Evolutionary conservation across 2,329 filamentous ascomycete species (phyloP).

Genomic region (Nakataea oryzae): DNA sequence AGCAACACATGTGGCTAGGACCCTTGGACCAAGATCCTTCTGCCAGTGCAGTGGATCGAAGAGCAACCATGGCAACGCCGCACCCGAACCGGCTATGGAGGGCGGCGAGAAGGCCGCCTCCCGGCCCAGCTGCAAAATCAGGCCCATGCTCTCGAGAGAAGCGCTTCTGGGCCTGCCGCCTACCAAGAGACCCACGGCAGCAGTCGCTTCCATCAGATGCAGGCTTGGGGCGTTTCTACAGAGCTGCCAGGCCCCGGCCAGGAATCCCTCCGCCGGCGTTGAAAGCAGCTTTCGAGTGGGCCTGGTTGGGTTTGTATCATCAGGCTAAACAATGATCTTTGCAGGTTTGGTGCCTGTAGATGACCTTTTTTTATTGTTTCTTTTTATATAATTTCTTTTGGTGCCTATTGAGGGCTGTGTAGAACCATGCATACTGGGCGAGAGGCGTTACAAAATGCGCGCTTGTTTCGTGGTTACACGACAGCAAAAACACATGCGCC

Average conservation of each 20-base stretch:
- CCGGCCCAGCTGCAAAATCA: constrained; percentile 15
- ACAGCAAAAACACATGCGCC: not conserved
- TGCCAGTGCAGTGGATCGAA: constrained; percentile 24
- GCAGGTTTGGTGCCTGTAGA: no score
- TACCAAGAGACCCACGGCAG: no score
- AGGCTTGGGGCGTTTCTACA: not conserved
- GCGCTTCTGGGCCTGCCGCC: not conserved
- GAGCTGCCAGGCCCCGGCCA: not conserved
- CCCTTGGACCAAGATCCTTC: constrained; percentile 14
- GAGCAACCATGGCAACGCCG: constrained; percentile 9
- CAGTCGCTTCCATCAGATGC: no score
- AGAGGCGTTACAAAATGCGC: not conserved
- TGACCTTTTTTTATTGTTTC: no score
- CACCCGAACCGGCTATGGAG: constrained; percentile 18
- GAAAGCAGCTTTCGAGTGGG: not conserved
- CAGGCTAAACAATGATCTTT: no score
- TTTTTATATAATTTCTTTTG: no score
- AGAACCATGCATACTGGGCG: no score
- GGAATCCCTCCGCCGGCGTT: not conserved
- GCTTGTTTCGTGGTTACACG: not conserved
- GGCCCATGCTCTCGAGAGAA: constrained; percentile 12
- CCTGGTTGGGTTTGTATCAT: not conserved
- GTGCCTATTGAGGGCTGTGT: no score
- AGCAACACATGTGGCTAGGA: no score
- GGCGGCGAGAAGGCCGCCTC: constrained; percentile 15